Conservation (phyloP, 208 protist genomes). For the Tritrichomonas musculus region DNA sequence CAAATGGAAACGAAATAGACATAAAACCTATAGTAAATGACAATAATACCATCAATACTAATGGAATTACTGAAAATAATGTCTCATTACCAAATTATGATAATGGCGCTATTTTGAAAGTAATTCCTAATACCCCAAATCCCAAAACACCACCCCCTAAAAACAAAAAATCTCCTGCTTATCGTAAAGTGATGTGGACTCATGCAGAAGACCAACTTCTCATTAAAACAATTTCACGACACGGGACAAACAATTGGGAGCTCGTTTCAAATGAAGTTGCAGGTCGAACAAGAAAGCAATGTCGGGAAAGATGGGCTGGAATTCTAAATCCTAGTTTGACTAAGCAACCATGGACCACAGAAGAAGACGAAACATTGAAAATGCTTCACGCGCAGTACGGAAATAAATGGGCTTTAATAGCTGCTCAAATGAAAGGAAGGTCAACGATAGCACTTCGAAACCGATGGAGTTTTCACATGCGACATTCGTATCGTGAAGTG, state of each 20-base stretch:
- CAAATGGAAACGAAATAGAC: too few species aligned
- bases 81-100: too few species aligned
- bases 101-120: too few species aligned
- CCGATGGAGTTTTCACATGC: neutral
- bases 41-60: too few species aligned
- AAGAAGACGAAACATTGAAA: neutral
- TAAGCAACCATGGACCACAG: neutral
- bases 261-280: neutral
- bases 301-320: neutral
- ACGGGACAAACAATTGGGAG: neutral
- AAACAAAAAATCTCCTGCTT: too few species aligned
- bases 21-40: too few species aligned
- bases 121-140: too few species aligned
- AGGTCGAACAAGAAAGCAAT: neutral
- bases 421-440: neutral
- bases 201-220: neutral
- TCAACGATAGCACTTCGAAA: neutral
- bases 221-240: neutral
- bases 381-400: neutral
- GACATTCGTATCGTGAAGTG: neutral
- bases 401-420: neutral
- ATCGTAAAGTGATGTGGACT: neutral
- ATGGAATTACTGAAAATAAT: too few species aligned
- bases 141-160: too few species aligned
- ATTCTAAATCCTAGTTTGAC: neutral